Conservation (phyloP, 768 basidiomycete genomes). For the Serendipita sp. region DNA sequence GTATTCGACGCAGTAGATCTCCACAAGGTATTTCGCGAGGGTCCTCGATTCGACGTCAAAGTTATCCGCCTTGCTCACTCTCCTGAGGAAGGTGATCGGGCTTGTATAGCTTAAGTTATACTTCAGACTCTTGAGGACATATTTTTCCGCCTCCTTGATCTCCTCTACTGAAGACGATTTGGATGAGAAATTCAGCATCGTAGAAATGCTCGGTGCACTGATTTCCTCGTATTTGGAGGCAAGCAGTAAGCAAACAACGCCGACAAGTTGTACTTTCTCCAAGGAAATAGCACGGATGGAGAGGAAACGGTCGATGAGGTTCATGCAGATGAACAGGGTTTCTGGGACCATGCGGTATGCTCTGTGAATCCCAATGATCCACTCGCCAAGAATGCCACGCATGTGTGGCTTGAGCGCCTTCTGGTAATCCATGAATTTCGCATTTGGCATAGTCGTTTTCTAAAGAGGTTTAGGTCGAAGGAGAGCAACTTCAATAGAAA, state of each 20-base stretch:
- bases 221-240: slow-evolving; percentile 90
- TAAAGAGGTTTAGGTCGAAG: slow-evolving; percentile 17
- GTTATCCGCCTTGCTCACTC: slow-evolving; percentile 85
- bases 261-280: slow-evolving; percentile 78
- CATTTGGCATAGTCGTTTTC: slow-evolving; percentile 64
- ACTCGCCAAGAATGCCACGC: slow-evolving; percentile 79
- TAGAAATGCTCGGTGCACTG: slow-evolving; percentile 64
- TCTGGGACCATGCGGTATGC: slow-evolving; percentile 77
- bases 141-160: slow-evolving; percentile 77
- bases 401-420: slow-evolving; percentile 77
- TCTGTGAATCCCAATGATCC: slow-evolving; percentile 82
- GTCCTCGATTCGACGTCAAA: slow-evolving; percentile 77
- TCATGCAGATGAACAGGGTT: slow-evolving; percentile 77
- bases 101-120: slow-evolving; percentile 81
- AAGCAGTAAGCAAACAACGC: slow-evolving; percentile 73
- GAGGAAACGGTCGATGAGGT: slow-evolving; percentile 61
- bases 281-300: slow-evolving; percentile 58
- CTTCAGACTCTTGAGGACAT: slow-evolving; percentile 68
- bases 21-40: slow-evolving; percentile 79
- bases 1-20: slow-evolving; percentile 71
- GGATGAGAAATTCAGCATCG: slow-evolving; percentile 69
- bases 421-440: slow-evolving; percentile 73
- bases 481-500: slow-evolving; percentile 3
- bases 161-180: slow-evolving; percentile 61
- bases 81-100: slow-evolving; percentile 74